phyloP scores from a whole-genome alignment of 805 yeast genomes.

The Brettanomyces custersianus region DNA sequence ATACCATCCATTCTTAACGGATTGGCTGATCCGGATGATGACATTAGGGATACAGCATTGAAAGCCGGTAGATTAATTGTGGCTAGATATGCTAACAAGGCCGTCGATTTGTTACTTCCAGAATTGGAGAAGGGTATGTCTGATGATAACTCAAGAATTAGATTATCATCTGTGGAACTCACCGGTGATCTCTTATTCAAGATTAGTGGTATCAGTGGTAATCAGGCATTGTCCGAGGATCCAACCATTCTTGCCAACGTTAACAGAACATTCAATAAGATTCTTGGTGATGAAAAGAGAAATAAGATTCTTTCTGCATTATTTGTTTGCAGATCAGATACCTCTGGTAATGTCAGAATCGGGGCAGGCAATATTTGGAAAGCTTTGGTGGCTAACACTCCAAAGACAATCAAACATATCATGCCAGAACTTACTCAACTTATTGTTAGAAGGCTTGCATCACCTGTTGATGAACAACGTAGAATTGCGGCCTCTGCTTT shows the following conservation, averaged over 20 bases:
- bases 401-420: constrained; percentile 87
- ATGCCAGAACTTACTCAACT: constrained; percentile 73
- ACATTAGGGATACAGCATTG: constrained; percentile 79
- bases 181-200: constrained; percentile 93
- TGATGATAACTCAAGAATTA: constrained; percentile 74
- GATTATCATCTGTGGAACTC: constrained; percentile 89
- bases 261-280: constrained; percentile 57
- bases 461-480: constrained; percentile 70
- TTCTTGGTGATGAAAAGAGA: constrained; percentile 81
- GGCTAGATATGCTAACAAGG: constrained; percentile 81
- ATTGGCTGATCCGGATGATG: constrained; percentile 82
- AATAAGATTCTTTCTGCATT: constrained; percentile 78
- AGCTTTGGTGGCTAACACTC: constrained; percentile 91
- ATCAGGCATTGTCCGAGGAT: constrained; percentile 57
- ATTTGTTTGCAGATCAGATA: constrained; percentile 91
- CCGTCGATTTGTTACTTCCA: constrained; percentile 87
- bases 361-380: constrained; percentile 95
- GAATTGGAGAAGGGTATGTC: constrained; percentile 87
- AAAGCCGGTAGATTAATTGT: constrained; percentile 91
- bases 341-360: constrained; percentile 75
- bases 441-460: constrained; percentile 76
- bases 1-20: constrained; percentile 91
- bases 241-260: constrained; percentile 40
- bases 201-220: constrained; percentile 82
- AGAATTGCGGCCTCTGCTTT: constrained; percentile 86